Conservation (phyloP, 371 early-diverging fungal genomes). For the Lichtheimia hyalospora region DNA sequence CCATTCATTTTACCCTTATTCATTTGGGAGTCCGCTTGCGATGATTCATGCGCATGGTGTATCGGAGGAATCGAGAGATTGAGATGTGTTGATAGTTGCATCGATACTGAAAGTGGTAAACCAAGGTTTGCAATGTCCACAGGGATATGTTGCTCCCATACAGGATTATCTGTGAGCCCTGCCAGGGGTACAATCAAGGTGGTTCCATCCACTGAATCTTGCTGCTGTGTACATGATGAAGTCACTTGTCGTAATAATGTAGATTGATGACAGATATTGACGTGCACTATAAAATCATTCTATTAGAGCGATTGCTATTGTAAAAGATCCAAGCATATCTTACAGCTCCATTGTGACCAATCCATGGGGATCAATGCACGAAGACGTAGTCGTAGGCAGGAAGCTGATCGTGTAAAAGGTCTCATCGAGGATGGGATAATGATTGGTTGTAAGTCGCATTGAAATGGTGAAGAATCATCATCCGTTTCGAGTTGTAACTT, state of each 20-base stretch:
- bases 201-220: neutral
- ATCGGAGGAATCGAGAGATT: neutral
- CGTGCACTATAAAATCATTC: neutral
- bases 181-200: neutral
- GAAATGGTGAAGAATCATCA: slow-evolving; percentile 1
- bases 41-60: too few species aligned
- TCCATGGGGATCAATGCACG: neutral
- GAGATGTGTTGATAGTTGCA: neutral
- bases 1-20: too few species aligned
- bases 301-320: too few species aligned
- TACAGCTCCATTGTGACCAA: neutral
- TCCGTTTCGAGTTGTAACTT: neutral
- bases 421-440: neutral
- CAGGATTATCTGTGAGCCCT: neutral
- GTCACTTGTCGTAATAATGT: neutral
- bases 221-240: neutral
- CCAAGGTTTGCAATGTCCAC: neutral
- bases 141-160: neutral
- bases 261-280: neutral
- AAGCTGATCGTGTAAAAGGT: neutral
- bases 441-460: neutral
- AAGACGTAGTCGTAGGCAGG: neutral
- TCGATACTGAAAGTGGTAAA: neutral
- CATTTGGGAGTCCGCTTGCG: too few species aligned
- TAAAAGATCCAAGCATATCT: neutral